phyloP scores from a whole-genome alignment of 1,139 yeast genomes.

The Yueomyces sp. region DNA sequence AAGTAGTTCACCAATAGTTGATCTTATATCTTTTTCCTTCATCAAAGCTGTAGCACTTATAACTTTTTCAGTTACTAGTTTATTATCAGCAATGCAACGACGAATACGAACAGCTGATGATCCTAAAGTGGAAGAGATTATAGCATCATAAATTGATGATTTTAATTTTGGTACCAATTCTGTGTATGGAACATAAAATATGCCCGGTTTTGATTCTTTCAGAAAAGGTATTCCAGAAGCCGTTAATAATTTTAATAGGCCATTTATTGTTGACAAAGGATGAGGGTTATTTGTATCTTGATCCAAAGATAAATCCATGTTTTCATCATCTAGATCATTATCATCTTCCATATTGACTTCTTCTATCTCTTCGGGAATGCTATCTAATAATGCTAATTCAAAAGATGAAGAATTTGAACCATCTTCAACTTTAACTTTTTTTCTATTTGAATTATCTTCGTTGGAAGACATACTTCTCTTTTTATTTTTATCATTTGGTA shows the following conservation, averaged over 20 bases:
- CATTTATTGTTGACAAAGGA: conserved; percentile 25
- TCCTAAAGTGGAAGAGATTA: conserved; percentile 47
- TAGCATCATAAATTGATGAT: conserved; percentile 45
- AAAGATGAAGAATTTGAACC: conserved; percentile 25
- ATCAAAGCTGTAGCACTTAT: conserved; percentile 63
- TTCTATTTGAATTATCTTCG: conserved; percentile 13
- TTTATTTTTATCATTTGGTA: conserved; percentile 18
- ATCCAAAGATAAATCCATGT: conserved; percentile 15
- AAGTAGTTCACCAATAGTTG: conserved; percentile 42
- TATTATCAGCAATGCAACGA: conserved; percentile 53
- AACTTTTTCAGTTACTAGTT: conserved; percentile 75
- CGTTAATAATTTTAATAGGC: conserved; percentile 40
- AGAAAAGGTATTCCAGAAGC: conserved; percentile 34
- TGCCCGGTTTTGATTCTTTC: conserved; percentile 31
- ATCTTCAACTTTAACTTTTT: conserved; percentile 21
- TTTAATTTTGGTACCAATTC: conserved; percentile 35
- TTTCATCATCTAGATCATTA: conserved; percentile 16
- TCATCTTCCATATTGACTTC: conserved; percentile 14
- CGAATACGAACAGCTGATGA: conserved; percentile 49
- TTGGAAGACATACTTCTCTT: conserved; percentile 11
- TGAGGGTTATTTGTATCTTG: conserved; percentile 20
- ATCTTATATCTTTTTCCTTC: conserved; percentile 66
- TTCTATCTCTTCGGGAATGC: conserved; percentile 8
- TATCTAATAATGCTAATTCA: neutral
- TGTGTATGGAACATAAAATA: conserved; percentile 32